These are phyloP conservation scores for Astrothelium macrocarpum DNA, from an alignment of 495 filamentous ascomycete genomes.

Conservation along the genomic window DNA sequence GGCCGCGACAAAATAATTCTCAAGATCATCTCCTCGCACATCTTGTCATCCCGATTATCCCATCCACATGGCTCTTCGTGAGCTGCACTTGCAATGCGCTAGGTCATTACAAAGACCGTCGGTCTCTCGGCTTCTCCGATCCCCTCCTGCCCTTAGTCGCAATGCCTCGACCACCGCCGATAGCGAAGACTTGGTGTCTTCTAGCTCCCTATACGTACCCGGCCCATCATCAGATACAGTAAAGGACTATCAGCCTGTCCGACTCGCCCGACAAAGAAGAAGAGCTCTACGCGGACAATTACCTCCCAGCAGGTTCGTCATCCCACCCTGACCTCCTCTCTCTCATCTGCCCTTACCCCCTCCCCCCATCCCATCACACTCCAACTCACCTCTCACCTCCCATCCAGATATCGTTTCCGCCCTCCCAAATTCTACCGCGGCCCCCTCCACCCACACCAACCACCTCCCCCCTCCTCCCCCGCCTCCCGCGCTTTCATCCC, in stretches of 20 bases:
- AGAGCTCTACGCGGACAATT: slow-evolving; percentile 34
- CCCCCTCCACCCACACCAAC: slow-evolving; percentile 83
- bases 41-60: background rate
- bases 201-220: slow-evolving; percentile 33
- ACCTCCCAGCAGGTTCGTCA: slow-evolving; percentile 55
- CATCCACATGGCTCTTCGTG: background rate
- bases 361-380: slow-evolving; percentile 5
- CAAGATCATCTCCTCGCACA: background rate
- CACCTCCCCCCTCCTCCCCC: slow-evolving; percentile 72
- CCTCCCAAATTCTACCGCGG: slow-evolving; percentile 90
- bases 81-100: background rate
- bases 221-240: slow-evolving; percentile 29
- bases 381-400: background rate
- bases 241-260: slow-evolving; percentile 49
- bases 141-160: background rate
- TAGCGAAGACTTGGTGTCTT: slow-evolving; percentile 23
- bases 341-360: slow-evolving; percentile 11
- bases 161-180: slow-evolving; percentile 23
- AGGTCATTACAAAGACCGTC: background rate
- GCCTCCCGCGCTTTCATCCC: slow-evolving; percentile 82
- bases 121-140: background rate
- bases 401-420: slow-evolving; percentile 74
- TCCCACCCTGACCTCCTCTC: background rate
- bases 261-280: slow-evolving; percentile 41
- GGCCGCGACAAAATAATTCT: background rate